Percentiles rank a stretch among this genome's conserved stretches.
These are phyloP conservation scores for Spongospora subterranea DNA, from an alignment of 208 protist species.

Conservation along the genomic window DNA sequence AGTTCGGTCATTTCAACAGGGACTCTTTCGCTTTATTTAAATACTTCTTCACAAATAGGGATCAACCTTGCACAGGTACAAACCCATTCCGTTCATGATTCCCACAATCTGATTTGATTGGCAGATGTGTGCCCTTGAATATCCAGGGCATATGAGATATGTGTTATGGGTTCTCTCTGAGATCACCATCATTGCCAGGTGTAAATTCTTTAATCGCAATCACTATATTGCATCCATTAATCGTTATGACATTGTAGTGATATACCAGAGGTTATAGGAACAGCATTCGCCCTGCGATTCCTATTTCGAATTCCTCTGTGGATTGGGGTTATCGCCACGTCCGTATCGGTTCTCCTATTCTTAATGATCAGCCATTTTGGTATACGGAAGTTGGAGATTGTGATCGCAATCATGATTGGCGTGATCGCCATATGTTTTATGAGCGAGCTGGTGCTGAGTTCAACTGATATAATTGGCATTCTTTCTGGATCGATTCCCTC, in stretches of 20 bases:
- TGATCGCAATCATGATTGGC: background rate
- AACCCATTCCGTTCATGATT: background rate
- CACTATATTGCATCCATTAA: background rate
- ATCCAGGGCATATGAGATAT: slow-evolving; percentile 27
- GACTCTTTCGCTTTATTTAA: background rate
- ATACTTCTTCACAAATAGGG: background rate
- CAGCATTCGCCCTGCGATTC: slow-evolving; percentile 46
- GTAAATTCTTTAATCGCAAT: background rate
- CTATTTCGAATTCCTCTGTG: slow-evolving; percentile 19
- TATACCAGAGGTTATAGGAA: slow-evolving; percentile 24
- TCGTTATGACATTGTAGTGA: background rate
- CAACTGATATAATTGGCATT: background rate
- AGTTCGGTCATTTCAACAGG: background rate
- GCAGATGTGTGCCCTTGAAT: slow-evolving; percentile 31
- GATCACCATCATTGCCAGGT: slow-evolving; percentile 32
- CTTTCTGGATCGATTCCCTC: slow-evolving; percentile 9
- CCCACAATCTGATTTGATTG: background rate
- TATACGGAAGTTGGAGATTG: background rate
- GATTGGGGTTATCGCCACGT: slow-evolving; percentile 38
- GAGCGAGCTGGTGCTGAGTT: slow-evolving; percentile 18
- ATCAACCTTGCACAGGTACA: background rate
- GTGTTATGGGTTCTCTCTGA: background rate
- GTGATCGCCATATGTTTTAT: slow-evolving; percentile 12
- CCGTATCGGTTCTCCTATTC: slow-evolving; percentile 4
- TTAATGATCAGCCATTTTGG: slow-evolving; percentile 27